Conservation (phyloP, 345 rosid genomes). For the Camelina laxa region DNA sequence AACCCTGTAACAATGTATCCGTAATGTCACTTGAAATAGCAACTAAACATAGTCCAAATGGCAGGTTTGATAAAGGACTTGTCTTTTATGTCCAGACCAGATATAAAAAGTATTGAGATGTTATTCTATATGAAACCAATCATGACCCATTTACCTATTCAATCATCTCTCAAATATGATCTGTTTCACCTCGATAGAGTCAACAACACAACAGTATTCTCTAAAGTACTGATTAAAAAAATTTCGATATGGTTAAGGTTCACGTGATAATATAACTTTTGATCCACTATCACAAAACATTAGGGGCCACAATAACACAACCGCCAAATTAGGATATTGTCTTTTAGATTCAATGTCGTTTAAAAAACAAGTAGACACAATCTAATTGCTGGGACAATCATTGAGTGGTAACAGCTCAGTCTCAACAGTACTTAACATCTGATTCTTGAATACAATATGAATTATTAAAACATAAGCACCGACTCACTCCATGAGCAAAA, state of each 20-base stretch:
- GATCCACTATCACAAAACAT: constrained; percentile 16
- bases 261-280: constrained; percentile 17
- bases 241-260: constrained; percentile 14
- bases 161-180: constrained; percentile 10
- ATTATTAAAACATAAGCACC: constrained; percentile 8
- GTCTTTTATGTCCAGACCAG: background rate
- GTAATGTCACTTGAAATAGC: too few species aligned
- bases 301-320: constrained; percentile 28
- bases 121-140: background rate
- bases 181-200: constrained; percentile 30
- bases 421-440: constrained; percentile 3
- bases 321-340: constrained; percentile 25
- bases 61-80: background rate
- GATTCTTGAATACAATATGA: constrained; percentile 1
- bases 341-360: constrained; percentile 11
- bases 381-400: constrained; percentile 24
- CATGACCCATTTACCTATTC: constrained; percentile 19
- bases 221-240: constrained; percentile 15
- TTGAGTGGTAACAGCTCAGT: constrained; percentile 37
- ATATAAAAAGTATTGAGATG: background rate
- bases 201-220: background rate
- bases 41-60: background rate
- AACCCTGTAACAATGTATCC: constrained; percentile 53
- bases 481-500: background rate
- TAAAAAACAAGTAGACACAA: background rate